phyloP scores from a whole-genome alignment of 2,329 filamentous ascomycete species.

The Neofusicoccum sp. region DNA sequence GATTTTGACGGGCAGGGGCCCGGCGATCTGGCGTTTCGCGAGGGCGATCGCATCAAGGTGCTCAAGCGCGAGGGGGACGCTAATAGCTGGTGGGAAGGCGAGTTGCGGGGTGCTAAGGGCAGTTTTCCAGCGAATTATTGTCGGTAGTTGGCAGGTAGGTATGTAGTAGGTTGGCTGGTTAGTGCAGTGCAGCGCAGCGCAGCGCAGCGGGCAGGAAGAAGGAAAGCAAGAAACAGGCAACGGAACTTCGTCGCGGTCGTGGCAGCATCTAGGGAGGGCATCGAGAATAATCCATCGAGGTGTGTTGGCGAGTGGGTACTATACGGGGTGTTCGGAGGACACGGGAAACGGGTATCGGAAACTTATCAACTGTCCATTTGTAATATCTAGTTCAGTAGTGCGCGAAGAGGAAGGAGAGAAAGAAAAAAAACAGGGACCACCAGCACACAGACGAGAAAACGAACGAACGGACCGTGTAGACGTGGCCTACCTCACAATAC shows the following conservation, averaged over 20 bases:
- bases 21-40: conserved; percentile 73
- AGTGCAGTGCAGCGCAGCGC: not conserved
- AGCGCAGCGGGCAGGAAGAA: not conserved
- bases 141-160: conserved; percentile 28
- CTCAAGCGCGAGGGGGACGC: conserved; percentile 77
- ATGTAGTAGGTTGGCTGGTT: not conserved
- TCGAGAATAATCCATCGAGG: not conserved
- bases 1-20: conserved; percentile 71
- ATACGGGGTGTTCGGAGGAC: not conserved
- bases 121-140: conserved; percentile 87
- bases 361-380: too few species aligned
- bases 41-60: conserved; percentile 77
- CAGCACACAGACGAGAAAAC: too few species aligned
- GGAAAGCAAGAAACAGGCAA: not conserved
- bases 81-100: conserved; percentile 91
- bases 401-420: not conserved
- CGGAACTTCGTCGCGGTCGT: not conserved
- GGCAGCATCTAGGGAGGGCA: not conserved
- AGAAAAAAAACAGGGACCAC: not conserved
- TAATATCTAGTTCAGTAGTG: too few species aligned
- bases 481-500: not conserved
- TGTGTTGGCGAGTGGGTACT: not conserved
- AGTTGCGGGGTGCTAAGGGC: conserved; percentile 68
- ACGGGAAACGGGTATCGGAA: too few species aligned
- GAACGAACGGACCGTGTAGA: conserved; percentile 2